Evolutionary conservation across 495 filamentous ascomycete genomes (phyloP).

Genomic region (Penicillium ochrochloron): DNA sequence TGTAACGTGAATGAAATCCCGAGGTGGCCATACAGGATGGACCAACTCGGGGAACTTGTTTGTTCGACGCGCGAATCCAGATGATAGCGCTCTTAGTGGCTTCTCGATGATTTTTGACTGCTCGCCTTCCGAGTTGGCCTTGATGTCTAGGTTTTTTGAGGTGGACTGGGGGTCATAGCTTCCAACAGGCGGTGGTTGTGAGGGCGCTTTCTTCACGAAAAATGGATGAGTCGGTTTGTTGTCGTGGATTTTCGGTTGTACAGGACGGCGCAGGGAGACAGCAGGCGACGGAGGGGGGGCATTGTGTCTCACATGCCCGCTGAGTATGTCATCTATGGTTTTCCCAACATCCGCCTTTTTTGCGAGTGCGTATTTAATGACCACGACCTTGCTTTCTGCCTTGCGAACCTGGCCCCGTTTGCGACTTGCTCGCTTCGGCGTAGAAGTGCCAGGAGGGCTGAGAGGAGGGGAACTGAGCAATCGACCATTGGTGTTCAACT

Average conservation of each 20-base stretch:
- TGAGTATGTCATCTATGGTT: slow-evolving; percentile 58
- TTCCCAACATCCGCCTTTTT: slow-evolving; percentile 38
- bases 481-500: slow-evolving; percentile 60
- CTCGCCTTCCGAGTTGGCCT: slow-evolving; percentile 32
- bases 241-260: slow-evolving; percentile 22
- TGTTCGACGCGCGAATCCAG: slow-evolving; percentile 34
- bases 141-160: not conserved
- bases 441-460: slow-evolving; percentile 29
- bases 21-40: slow-evolving; percentile 72
- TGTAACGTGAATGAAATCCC: slow-evolving; percentile 62
- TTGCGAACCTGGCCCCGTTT: slow-evolving; percentile 32
- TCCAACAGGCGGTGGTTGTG: slow-evolving; percentile 17
- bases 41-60: slow-evolving; percentile 63
- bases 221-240: slow-evolving; percentile 80
- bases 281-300: not conserved
- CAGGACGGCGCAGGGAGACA: slow-evolving; percentile 1
- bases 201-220: slow-evolving; percentile 57
- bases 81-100: slow-evolving; percentile 13
- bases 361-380: slow-evolving; percentile 50
- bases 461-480: slow-evolving; percentile 55
- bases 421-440: slow-evolving; percentile 31
- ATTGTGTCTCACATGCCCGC: slow-evolving; percentile 22
- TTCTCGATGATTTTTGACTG: slow-evolving; percentile 12
- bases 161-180: not conserved
- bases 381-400: slow-evolving; percentile 38